Evolutionary conservation across 352 stramenopile species (phyloP).

Genomic region (Blastocystis sp.): DNA sequence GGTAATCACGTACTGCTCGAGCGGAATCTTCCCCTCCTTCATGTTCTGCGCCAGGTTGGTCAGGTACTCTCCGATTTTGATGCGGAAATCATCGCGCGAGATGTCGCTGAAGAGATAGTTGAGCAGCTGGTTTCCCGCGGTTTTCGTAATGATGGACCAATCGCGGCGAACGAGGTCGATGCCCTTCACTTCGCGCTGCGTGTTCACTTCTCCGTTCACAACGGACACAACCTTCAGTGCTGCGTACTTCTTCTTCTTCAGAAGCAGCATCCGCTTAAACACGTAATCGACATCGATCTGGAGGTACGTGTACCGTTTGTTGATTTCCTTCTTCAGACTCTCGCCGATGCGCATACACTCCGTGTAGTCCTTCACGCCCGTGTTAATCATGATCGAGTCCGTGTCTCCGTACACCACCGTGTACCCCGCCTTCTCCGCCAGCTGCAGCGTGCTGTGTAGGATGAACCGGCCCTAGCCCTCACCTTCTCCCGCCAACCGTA

Average conservation of each 20-base stretch:
- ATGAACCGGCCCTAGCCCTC: slow-evolving; percentile 88
- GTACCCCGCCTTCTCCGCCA: slow-evolving; percentile 90
- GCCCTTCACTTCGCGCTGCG: slow-evolving; percentile 93
- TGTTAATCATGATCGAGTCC: slow-evolving; percentile 99
- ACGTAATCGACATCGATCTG: slow-evolving; percentile 99
- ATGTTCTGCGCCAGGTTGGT: slow-evolving; percentile 85
- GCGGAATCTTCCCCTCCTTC: slow-evolving; percentile 84
- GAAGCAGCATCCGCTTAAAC: slow-evolving; percentile 96
- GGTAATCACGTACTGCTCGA: slow-evolving; percentile 97
- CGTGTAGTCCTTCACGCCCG: slow-evolving; percentile 77
- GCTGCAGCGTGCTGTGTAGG: slow-evolving; percentile 92
- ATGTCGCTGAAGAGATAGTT: slow-evolving; percentile 93
- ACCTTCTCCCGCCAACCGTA: not conserved
- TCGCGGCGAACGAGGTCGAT: slow-evolving; percentile 93
- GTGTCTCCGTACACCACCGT: slow-evolving; percentile 98
- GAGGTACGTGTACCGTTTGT: slow-evolving; percentile 95
- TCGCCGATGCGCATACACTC: slow-evolving; percentile 79
- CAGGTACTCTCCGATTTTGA: slow-evolving; percentile 72
- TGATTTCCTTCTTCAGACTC: slow-evolving; percentile 94
- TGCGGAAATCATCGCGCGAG: slow-evolving; percentile 87
- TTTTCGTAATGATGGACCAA: slow-evolving; percentile 97
- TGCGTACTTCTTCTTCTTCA: slow-evolving; percentile 99
- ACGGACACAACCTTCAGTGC: slow-evolving; percentile 82
- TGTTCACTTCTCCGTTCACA: not conserved
- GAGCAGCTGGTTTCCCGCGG: slow-evolving; percentile 89